Percentiles rank a stretch among this genome's conserved stretches.
phyloP scores from a whole-genome alignment of 495 filamentous ascomycete genomes.

The Venustampulla echinocandica region DNA sequence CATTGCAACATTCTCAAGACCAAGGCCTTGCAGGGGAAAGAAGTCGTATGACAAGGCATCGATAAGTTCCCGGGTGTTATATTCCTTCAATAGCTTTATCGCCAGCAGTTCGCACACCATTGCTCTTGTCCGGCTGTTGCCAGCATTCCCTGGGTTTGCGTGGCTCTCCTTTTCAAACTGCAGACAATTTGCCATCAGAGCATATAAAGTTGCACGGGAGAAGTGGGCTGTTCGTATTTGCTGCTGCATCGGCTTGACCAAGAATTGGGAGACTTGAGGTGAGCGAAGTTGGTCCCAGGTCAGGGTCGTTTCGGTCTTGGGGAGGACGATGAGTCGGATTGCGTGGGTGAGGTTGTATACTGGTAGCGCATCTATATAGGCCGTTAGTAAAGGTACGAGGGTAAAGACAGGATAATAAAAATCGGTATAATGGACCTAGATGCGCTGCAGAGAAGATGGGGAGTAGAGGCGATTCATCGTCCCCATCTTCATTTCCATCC shows the following conservation, averaged over 20 bases:
- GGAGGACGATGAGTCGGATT: constrained; percentile 70
- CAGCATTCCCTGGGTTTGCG: constrained; percentile 69
- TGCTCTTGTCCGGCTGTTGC: constrained; percentile 71
- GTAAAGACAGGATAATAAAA: neutral
- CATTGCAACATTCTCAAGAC: constrained; percentile 27
- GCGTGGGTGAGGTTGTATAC: constrained; percentile 86
- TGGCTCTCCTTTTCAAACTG: constrained; percentile 87
- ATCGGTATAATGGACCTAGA: too few species aligned
- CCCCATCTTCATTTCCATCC: constrained; percentile 37
- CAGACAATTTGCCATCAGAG: constrained; percentile 83
- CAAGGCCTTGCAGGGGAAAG: constrained; percentile 63
- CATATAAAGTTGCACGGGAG: constrained; percentile 77
- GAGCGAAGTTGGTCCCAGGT: constrained; percentile 95
- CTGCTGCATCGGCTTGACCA: constrained; percentile 84
- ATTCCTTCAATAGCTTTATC: constrained; percentile 82
- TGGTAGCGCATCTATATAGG: constrained; percentile 56
- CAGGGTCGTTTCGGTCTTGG: constrained; percentile 80
- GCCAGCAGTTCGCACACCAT: constrained; percentile 88
- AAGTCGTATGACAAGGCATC: constrained; percentile 93
- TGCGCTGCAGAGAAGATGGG: constrained; percentile 78
- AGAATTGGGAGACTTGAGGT: constrained; percentile 89
- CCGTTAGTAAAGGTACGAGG: constrained; percentile 24
- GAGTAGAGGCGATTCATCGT: constrained; percentile 57
- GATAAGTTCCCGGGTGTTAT: constrained; percentile 75
- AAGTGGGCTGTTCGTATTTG: constrained; percentile 73